phyloP scores from a whole-genome alignment of 305 asterid species.

The Fraxinus ornus region DNA sequence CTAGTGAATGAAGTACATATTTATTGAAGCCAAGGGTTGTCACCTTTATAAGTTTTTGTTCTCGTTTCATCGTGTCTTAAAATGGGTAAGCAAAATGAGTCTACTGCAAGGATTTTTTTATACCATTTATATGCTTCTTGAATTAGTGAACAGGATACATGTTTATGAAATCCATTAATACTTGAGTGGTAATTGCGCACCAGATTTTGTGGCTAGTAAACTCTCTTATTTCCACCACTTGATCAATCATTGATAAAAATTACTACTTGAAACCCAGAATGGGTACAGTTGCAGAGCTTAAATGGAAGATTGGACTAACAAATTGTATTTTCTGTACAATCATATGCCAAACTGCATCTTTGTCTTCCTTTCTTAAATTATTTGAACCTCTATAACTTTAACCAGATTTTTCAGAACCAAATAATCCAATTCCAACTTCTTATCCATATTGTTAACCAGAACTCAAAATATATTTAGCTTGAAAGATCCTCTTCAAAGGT shows the following conservation, averaged over 20 bases:
- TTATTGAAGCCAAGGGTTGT: background rate
- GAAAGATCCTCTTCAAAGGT: background rate
- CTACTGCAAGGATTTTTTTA: background rate
- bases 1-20: slow-evolving; percentile 17
- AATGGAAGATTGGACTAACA: background rate
- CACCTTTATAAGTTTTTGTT: background rate
- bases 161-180: background rate
- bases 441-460: background rate
- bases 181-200: background rate
- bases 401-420: background rate
- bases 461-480: background rate
- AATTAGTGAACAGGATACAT: background rate
- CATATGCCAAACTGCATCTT: background rate
- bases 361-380: background rate
- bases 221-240: background rate
- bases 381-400: background rate
- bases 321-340: background rate
- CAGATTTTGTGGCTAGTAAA: background rate
- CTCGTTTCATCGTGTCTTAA: background rate
- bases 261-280: background rate
- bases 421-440: background rate
- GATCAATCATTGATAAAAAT: background rate
- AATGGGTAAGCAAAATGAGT: background rate
- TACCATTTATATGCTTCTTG: background rate
- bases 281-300: background rate